These are phyloP conservation scores for Exophiala sp. DNA, from an alignment of 2,329 filamentous ascomycete genomes.

Conservation along the genomic window DNA sequence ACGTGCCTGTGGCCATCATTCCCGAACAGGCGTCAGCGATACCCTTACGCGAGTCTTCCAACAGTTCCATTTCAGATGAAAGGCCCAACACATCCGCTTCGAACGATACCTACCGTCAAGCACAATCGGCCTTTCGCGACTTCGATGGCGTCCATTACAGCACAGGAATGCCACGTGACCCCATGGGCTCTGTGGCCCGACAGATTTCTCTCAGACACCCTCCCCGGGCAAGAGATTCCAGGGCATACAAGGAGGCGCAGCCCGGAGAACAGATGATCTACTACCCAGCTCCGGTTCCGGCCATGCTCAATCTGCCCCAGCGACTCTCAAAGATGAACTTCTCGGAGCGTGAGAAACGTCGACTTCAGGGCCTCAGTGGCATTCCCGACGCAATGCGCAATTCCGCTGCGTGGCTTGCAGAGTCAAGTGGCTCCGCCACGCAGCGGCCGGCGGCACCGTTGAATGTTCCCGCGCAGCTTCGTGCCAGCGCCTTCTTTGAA, in stretches of 20 bases:
- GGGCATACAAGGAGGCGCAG: slow-evolving; percentile 37
- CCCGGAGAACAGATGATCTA: slow-evolving; percentile 80
- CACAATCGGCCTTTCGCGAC: slow-evolving; percentile 39
- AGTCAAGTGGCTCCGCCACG: slow-evolving; percentile 27
- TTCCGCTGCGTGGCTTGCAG: slow-evolving; percentile 45
- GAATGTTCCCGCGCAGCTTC: slow-evolving; percentile 70
- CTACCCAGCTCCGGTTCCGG: slow-evolving; percentile 90
- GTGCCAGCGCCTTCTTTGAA: slow-evolving; percentile 90
- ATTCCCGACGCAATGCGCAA: slow-evolving; percentile 53
- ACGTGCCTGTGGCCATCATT: slow-evolving; percentile 23
- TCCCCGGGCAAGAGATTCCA: slow-evolving; percentile 37
- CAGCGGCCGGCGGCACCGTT: slow-evolving; percentile 15
- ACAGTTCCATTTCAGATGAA: slow-evolving; percentile 17
- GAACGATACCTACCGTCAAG: slow-evolving; percentile 43
- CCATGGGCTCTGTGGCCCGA: slow-evolving; percentile 27
- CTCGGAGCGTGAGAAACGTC: slow-evolving; percentile 60
- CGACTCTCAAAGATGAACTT: slow-evolving; percentile 69
- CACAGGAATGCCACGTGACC: slow-evolving; percentile 25
- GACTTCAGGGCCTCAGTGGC: slow-evolving; percentile 64
- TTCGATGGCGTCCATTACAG: slow-evolving; percentile 48
- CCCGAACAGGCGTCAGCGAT: slow-evolving; percentile 9
- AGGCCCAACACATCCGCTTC: slow-evolving; percentile 40
- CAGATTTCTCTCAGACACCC: slow-evolving; percentile 37
- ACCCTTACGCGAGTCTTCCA: slow-evolving; percentile 6
- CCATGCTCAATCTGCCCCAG: slow-evolving; percentile 86